Conservation (phyloP, 2,329 filamentous ascomycete species). For the Lasiodiplodia hormozganensis region DNA sequence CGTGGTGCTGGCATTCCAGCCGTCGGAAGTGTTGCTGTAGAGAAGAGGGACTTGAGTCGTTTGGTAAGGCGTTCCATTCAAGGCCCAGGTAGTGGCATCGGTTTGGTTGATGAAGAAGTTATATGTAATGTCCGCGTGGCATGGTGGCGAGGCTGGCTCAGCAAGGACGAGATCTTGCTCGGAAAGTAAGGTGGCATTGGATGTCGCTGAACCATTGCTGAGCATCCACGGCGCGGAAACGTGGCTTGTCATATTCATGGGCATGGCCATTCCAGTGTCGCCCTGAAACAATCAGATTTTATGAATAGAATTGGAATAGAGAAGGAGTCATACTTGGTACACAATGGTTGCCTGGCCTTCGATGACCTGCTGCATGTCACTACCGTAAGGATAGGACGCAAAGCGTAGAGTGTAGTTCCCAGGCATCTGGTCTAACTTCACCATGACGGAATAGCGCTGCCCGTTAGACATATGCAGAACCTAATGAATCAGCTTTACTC, state of each 20-base stretch:
- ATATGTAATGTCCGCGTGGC: neutral
- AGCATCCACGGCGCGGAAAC: neutral
- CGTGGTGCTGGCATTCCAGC: conserved; percentile 15
- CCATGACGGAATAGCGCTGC: conserved; percentile 35
- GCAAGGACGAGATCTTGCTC: neutral
- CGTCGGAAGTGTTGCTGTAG: conserved; percentile 11
- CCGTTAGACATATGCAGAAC: neutral
- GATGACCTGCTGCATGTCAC: conserved; percentile 33
- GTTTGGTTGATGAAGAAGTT: neutral
- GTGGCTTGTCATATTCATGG: neutral
- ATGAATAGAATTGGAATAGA: neutral
- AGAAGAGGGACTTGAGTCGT: neutral
- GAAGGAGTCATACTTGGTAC: conserved; percentile 29
- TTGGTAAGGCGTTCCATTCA: neutral
- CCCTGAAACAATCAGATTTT: neutral
- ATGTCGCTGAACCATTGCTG: neutral
- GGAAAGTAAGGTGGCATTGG: neutral
- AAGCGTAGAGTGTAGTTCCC: conserved; percentile 32
- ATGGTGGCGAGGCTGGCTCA: neutral
- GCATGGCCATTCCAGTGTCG: neutral
- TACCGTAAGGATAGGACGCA: conserved; percentile 31
- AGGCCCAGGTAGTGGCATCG: neutral
- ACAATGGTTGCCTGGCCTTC: conserved; percentile 33
- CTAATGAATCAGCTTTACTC: neutral
- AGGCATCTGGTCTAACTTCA: conserved; percentile 33